phyloP scores from a whole-genome alignment of 805 yeast genomes.

The Cyberlindnera misumaiensis region DNA sequence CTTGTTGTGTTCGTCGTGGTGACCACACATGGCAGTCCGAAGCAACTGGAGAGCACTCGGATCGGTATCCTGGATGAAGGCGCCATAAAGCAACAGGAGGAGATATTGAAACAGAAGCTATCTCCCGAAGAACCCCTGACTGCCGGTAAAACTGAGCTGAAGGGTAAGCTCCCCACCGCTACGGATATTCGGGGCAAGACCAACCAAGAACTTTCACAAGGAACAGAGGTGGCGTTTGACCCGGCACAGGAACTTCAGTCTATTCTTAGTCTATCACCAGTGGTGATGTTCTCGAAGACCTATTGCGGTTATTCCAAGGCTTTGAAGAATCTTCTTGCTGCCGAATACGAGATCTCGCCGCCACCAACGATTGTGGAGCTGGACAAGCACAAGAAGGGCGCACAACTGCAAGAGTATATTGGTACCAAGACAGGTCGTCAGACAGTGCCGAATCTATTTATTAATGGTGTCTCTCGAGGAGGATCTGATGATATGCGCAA shows the following conservation, averaged over 20 bases:
- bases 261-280: conserved; percentile 57
- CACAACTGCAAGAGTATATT: conserved; percentile 66
- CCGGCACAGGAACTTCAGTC: conserved; percentile 47
- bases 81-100: conserved; percentile 34
- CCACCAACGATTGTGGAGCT: conserved; percentile 70
- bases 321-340: conserved; percentile 59
- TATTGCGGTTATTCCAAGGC: conserved; percentile 72
- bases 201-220: background rate
- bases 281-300: conserved; percentile 48
- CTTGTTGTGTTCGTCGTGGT: conserved; percentile 31
- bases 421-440: conserved; percentile 63
- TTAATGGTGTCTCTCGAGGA: conserved; percentile 72
- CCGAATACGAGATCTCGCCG: conserved; percentile 67
- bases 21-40: conserved; percentile 14
- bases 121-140: background rate
- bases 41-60: conserved; percentile 12
- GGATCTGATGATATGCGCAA: conserved; percentile 78
- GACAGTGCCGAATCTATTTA: conserved; percentile 87
- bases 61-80: conserved; percentile 34
- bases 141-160: background rate
- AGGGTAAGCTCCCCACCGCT: background rate
- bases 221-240: conserved; percentile 28
- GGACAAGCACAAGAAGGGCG: conserved; percentile 73
- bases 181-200: background rate
- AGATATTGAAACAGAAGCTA: conserved; percentile 17